Evolutionary conservation across 176 grass and related monocot species (phyloP), one percentile per base, ranked within the genome.

Genomic region (Chrysopogon serrulatus): DNA sequence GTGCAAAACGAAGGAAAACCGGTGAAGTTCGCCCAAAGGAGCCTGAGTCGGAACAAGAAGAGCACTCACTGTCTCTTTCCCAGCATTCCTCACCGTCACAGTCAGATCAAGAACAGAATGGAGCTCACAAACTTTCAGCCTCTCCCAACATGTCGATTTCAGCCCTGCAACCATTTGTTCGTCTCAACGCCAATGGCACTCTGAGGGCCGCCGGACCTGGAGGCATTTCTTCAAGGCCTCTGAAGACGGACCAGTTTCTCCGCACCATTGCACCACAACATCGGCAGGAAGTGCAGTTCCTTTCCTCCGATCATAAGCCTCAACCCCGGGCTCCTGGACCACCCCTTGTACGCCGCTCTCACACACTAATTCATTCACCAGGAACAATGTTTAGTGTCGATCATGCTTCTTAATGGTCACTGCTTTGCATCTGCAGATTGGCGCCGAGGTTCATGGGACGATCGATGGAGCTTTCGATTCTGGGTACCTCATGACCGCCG

Each of bases 391-490:
- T 36, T 7, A 27, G 4, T n/a, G 14, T 62, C 1, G 33, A 70
- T 47, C 69, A 54, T 74, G 47, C 30, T 37, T 75, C 42, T 43
- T 63, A 60, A 68, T 34, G 3, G n/a, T 0, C 26, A 28, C 44
- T 40, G 59, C 31, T 35, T 64, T 56, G 13, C 41, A 49, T 81
- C 56, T 86, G 73, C 77, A 99, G 96, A 96, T 99, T 75, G 96
- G 96, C 8, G 84, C 91, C 0, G 96, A 99, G 68, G 93, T 99
- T 80, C 91, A 76, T 40, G 96, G 96, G 73, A 88, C 87, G 0
- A 62, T 99, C 6, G 96, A 99, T 67, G 96, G 96, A 73, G 96
- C 91, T 57, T 99, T 99, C 2, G 96, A 99, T 47, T 99, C 96
- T 0, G 96, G 96, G 27, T 99, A 94, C 74, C 93, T 99, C 59